Conservation (phyloP, 2,329 filamentous ascomycete species). For the Xylaria sp. region DNA sequence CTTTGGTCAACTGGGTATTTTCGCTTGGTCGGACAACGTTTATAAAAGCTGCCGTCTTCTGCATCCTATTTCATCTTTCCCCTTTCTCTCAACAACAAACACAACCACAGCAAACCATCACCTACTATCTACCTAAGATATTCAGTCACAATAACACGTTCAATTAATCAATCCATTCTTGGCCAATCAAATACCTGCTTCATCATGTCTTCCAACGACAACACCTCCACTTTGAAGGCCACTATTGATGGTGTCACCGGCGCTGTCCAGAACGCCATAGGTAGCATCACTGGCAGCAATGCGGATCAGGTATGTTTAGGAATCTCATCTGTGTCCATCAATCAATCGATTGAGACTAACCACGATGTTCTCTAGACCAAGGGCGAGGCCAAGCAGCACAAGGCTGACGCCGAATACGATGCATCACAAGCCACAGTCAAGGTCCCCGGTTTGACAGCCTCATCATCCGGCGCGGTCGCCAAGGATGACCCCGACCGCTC, state of each 20-base stretch:
- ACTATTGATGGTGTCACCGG: conserved; percentile 76
- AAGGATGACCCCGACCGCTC: conserved; percentile 75
- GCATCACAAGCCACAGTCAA: conserved; percentile 78
- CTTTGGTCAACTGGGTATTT: conserved; percentile 13
- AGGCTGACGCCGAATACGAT: conserved; percentile 70
- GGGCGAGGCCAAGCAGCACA: conserved; percentile 68
- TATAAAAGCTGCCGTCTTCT: conserved; percentile 18
- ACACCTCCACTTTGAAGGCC: conserved; percentile 79
- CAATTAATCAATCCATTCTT: background rate
- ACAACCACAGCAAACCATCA: background rate
- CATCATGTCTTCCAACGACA: conserved; percentile 50
- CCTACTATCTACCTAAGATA: conserved; percentile 3
- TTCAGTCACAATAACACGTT: background rate
- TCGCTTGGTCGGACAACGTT: background rate
- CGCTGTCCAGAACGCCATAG: conserved; percentile 73
- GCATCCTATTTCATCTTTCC: background rate
- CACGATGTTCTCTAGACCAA: conserved; percentile 49
- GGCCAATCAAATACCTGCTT: conserved; percentile 6
- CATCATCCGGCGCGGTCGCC: conserved; percentile 71
- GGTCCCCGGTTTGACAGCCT: conserved; percentile 73
- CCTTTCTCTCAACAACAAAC: background rate
- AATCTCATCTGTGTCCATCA: background rate
- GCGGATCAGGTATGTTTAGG: conserved; percentile 62
- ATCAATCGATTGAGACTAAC: conserved; percentile 1
- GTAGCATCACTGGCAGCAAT: conserved; percentile 73